phyloP scores from a whole-genome alignment of 257 asterid genomes.

The Eucommia ulmoides region DNA sequence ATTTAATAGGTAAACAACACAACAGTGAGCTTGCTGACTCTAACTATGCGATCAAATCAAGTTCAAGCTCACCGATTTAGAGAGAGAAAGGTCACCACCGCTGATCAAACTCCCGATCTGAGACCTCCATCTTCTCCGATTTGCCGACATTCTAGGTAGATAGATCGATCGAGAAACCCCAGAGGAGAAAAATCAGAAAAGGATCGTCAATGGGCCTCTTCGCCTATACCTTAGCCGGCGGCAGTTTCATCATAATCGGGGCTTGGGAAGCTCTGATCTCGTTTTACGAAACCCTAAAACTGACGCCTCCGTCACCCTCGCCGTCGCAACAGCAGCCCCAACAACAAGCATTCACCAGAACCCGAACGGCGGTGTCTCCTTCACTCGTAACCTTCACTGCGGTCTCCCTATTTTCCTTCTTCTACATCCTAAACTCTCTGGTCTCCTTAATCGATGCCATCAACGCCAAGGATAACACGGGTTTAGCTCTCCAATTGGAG shows the following conservation, averaged over 20 bases:
- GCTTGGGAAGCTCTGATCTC: background rate
- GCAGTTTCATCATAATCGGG: background rate
- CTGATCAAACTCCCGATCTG: too few relatives aligned
- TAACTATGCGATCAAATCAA: too few relatives aligned
- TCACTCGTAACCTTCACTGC: slow-evolving; percentile 43
- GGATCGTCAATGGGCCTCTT: background rate
- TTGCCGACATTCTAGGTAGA: too few relatives aligned
- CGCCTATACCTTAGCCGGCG: background rate
- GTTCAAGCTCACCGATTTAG: too few relatives aligned
- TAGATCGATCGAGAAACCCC: too few relatives aligned
- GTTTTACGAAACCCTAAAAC: background rate
- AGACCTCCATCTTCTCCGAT: too few relatives aligned
- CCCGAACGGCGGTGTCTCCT: slow-evolving; percentile 16
- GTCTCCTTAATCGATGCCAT: slow-evolving; percentile 64
- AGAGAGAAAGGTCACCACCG: too few relatives aligned
- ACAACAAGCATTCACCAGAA: slow-evolving; percentile 9
- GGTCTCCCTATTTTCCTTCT: slow-evolving; percentile 41
- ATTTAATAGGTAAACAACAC: too few relatives aligned
- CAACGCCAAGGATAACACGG: slow-evolving; percentile 38
- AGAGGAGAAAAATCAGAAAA: background rate
- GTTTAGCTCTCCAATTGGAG: slow-evolving; percentile 63
- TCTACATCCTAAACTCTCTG: slow-evolving; percentile 43
- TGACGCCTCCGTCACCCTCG: slow-evolving; percentile 12
- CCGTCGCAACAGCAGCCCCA: slow-evolving; percentile 7
- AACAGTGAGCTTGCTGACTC: too few relatives aligned